Base-by-base conservation (phyloP, 2,329 filamentous ascomycete species). In the Scolecobasidium constrictum region DNA sequence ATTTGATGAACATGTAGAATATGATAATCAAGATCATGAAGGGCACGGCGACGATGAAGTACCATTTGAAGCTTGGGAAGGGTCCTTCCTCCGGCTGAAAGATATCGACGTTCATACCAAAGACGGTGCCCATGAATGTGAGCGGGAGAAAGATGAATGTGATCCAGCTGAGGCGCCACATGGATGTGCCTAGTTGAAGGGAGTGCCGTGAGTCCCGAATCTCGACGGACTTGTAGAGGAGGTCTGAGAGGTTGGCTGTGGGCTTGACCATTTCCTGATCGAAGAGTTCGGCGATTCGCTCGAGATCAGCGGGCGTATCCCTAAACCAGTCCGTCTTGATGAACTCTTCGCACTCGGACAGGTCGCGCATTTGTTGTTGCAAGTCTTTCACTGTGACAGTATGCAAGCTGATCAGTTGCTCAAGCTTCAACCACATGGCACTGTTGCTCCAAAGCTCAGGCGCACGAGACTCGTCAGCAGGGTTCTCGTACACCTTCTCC, bases 141-240 rank as follows among this genome's bases (percentile, higher is more conserved):
- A 73, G 54, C 0, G 71, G 75, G 56, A 85, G 78, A 53, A 86
- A 69, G 57, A 90, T 88, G 57, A 88, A 84, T 40, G 81, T 83
- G 13, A 80, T 82, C 40, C 78, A 79, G 36, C 77, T 73, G 13
- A 79, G 70, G 17, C 78, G 59, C 67, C 61, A 68, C 68, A 71
- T 71, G 49, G 58, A 63, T 3, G 68, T 53, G 4, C 67, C 66
- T 2, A 73, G 59, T 42, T 69, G 65, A 3, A 73, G 56, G 1
- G 62, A 68, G 43, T 69, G 65, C 3, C 68, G 59, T 2, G 68
- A 65, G 49, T 74, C 71, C 21, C 69, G 60, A 42, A 73, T 73
- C 3, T 64, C 68, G 4, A 73, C 69, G 7, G 62, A 66, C 48
- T 72, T 72, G 50, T 74, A 74, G 62, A 73, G 67, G 16, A 67